phyloP scores from a whole-genome alignment of 306 rosid species.

The Calophaca sinica region DNA sequence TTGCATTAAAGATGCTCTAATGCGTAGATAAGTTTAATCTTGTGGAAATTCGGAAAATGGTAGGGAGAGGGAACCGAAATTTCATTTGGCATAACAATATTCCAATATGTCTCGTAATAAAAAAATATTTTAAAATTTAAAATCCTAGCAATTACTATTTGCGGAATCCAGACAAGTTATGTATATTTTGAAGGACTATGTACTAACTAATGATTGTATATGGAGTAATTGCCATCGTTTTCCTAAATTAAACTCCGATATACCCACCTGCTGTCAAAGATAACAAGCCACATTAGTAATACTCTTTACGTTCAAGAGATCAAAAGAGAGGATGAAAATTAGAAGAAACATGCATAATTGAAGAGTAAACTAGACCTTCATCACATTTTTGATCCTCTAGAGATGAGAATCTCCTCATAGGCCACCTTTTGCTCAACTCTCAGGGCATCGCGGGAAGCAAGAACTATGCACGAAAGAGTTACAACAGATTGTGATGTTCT shows the following conservation, averaged over 20 bases:
- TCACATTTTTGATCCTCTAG: constrained; percentile 78
- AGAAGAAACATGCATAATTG: constrained; percentile 27
- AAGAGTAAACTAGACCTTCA: constrained; percentile 43
- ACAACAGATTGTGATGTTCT: not conserved
- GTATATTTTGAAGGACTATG: not conserved
- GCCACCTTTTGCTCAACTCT: constrained; percentile 66
- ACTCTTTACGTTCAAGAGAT: not conserved
- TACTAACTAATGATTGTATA: not conserved
- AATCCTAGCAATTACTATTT: constrained; percentile 7
- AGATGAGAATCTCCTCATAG: constrained; percentile 71
- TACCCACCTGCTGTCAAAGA: constrained; percentile 26
- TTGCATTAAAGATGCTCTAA: too few relatives aligned
- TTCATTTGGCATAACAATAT: not conserved
- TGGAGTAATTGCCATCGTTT: not conserved
- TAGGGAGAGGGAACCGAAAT: too few relatives aligned
- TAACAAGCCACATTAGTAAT: constrained; percentile 10
- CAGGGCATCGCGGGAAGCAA: constrained; percentile 64
- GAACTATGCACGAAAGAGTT: constrained; percentile 53
- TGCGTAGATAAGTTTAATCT: too few relatives aligned
- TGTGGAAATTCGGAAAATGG: too few relatives aligned
- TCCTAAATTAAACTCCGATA: constrained; percentile 42
- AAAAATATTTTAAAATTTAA: not conserved
- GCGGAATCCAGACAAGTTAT: constrained; percentile 8
- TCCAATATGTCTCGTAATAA: constrained; percentile 2
- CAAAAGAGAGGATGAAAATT: constrained; percentile 12